Evolutionary conservation across 2,329 filamentous ascomycete species (phyloP).

Genomic region (Monosporascus sp.): DNA sequence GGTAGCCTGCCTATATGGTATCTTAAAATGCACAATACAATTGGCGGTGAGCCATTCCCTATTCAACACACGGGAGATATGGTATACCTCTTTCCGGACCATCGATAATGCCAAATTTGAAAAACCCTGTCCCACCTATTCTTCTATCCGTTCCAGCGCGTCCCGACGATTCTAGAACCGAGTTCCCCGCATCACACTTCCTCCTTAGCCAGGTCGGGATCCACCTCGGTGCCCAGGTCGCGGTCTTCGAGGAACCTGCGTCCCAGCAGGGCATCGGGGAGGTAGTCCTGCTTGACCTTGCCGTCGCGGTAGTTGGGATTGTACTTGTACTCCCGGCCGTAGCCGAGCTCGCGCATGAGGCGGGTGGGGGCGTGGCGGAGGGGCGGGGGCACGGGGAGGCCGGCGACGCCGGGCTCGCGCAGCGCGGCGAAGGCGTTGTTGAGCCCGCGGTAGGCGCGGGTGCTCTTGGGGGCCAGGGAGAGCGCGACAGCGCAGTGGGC

Average conservation of each 20-base stretch:
- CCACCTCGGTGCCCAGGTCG: conserved; percentile 74
- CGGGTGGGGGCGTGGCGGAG: conserved; percentile 87
- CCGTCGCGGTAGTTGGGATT: conserved; percentile 86
- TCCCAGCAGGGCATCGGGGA: conserved; percentile 71
- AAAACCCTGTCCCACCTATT: too few relatives aligned
- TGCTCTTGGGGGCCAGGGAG: conserved; percentile 77
- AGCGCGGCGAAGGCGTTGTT: conserved; percentile 76
- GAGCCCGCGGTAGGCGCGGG: conserved; percentile 75
- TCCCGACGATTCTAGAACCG: too few relatives aligned
- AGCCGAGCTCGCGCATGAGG: conserved; percentile 89
- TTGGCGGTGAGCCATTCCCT: too few relatives aligned
- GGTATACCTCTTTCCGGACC: too few relatives aligned
- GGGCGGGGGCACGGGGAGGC: conserved; percentile 78
- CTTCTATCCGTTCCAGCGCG: too few relatives aligned
- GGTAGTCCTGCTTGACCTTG: conserved; percentile 77
- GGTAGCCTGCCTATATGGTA: too few relatives aligned
- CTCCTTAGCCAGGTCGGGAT: conserved; percentile 56
- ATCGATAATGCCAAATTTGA: too few relatives aligned
- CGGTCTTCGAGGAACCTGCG: conserved; percentile 71
- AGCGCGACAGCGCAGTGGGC: conserved; percentile 83
- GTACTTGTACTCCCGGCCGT: conserved; percentile 91
- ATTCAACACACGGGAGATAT: too few relatives aligned
- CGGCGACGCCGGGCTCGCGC: conserved; percentile 76
- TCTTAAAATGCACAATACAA: too few relatives aligned
- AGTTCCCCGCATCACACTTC: conserved; percentile 14